Evolutionary conservation across 208 protist species (phyloP), one percentile per base, ranked within the genome.

Genomic region (Zelonia costaricensis): DNA sequence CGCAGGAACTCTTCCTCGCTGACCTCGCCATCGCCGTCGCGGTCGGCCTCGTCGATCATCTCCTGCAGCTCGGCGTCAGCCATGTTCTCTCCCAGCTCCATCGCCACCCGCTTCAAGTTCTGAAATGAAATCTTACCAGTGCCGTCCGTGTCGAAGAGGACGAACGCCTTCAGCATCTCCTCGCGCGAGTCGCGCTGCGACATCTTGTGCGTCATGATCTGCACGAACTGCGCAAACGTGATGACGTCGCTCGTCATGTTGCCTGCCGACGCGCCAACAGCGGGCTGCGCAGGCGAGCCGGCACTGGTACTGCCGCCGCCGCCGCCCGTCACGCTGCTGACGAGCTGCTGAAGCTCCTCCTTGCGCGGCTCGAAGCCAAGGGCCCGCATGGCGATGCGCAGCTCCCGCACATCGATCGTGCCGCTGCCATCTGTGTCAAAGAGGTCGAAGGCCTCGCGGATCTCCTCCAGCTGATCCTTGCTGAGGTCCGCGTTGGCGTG

Each of bases 11-110:
- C 97, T 38, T 98, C 86, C 67, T 98, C 83, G 69, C 71, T 94
- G 36, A 99, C 91, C 70, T 97, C 95, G 25, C 97, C 97, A 71
- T 99, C 97, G 16, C 96, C 93, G 63, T 99, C 96, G 23, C 84
- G 55, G 63, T 99, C 97, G 2, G 97, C 97, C 76, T 98, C 97
- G 46, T 98, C 92, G 63, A 99, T 98, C 97, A 99, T 99, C 65
- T 98, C 96, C 69, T 98, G 87, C 38, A 99, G 65, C 68, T 99
- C 98, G 9, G 97, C 96, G 51, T 99, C 98, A 8, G 93, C 88
- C 77, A 98, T 91, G 71, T 98, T 96, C 76, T 99, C 97, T 1
- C 96, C 95, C 0, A 99, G 62, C 75, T 98, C 92, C 74, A 97
- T 87, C 62, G 97, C 96, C 3, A 98, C 96, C 8, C 85, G 74